A percentile compares a stretch with the other conserved stretches of the same genome.
phyloP scores from a whole-genome alignment of 208 protist genomes.

The Acanthamoeba sp. region DNA sequence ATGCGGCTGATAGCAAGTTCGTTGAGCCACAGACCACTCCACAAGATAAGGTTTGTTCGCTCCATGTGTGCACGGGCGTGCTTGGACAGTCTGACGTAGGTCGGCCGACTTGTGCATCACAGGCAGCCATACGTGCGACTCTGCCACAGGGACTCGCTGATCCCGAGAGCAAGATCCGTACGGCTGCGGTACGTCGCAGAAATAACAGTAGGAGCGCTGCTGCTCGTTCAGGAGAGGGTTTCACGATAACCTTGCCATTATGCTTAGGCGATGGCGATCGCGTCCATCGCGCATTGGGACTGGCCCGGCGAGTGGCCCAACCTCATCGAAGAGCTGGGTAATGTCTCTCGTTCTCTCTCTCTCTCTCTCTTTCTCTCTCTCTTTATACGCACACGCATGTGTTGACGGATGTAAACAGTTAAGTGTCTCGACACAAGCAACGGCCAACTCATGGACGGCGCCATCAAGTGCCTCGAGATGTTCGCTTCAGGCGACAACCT shows the following conservation, averaged over 20 bases:
- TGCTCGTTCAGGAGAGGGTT: too few relatives aligned
- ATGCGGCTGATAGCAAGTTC: slow-evolving; percentile 61
- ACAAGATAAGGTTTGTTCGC: slow-evolving; percentile 13
- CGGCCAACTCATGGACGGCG: background rate
- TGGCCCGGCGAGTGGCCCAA: slow-evolving; percentile 76
- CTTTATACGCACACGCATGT: background rate
- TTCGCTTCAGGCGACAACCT: slow-evolving; percentile 63
- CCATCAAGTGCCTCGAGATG: slow-evolving; percentile 69
- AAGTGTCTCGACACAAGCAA: slow-evolving; percentile 49
- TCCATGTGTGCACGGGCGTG: background rate
- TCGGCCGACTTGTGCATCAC: background rate
- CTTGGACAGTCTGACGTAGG: background rate
- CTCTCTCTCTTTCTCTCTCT: background rate
- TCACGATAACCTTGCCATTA: background rate
- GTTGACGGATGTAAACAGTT: background rate
- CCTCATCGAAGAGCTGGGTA: slow-evolving; percentile 70
- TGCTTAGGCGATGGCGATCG: slow-evolving; percentile 71
- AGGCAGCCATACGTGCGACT: slow-evolving; percentile 15
- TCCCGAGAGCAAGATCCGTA: slow-evolving; percentile 77
- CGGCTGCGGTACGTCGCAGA: background rate
- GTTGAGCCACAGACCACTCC: slow-evolving; percentile 29
- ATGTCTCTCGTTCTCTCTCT: background rate
- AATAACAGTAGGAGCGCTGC: background rate
- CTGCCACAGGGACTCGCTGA: slow-evolving; percentile 74
- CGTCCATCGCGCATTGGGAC: slow-evolving; percentile 79